Conservation (phyloP, 441 rosid species). For the Mallotus repandus region DNA sequence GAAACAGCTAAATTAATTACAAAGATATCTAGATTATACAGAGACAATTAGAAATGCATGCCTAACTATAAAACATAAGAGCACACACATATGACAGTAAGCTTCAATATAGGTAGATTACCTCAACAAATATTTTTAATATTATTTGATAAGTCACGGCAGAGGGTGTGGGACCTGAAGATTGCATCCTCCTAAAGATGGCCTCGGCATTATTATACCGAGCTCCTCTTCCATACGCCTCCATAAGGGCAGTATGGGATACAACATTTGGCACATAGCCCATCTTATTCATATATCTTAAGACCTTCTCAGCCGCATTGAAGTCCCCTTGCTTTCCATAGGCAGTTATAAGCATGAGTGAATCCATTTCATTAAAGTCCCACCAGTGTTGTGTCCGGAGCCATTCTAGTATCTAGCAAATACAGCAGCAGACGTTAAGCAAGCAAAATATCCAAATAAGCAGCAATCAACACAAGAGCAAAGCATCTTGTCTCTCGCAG, state of each 20-base stretch:
- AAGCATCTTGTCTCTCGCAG: background rate
- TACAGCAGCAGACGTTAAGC: background rate
- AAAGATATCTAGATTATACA: background rate
- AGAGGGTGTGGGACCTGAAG: constrained; percentile 91
- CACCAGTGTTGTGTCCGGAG: constrained; percentile 82
- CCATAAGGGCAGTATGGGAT: constrained; percentile 89
- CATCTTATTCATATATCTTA: constrained; percentile 62
- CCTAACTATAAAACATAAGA: background rate
- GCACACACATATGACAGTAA: background rate
- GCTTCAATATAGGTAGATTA: constrained; percentile 20
- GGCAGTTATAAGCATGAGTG: constrained; percentile 83
- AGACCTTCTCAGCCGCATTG: constrained; percentile 76
- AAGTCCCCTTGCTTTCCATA: constrained; percentile 89
- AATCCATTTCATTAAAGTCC: constrained; percentile 88
- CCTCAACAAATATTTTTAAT: constrained; percentile 86
- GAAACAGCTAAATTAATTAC: background rate
- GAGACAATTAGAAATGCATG: background rate
- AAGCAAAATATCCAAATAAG: constrained; percentile 8
- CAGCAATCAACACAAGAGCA: background rate
- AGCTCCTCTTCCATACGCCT: constrained; percentile 91
- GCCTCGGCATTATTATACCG: constrained; percentile 88
- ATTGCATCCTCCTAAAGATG: constrained; percentile 87
- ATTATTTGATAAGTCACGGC: constrained; percentile 89
- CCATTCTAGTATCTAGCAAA: constrained; percentile 83
- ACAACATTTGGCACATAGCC: constrained; percentile 72